Evolutionary conservation across 1,284 basidiomycete species (phyloP).

Genomic region (Malassezia pachydermatis): DNA sequence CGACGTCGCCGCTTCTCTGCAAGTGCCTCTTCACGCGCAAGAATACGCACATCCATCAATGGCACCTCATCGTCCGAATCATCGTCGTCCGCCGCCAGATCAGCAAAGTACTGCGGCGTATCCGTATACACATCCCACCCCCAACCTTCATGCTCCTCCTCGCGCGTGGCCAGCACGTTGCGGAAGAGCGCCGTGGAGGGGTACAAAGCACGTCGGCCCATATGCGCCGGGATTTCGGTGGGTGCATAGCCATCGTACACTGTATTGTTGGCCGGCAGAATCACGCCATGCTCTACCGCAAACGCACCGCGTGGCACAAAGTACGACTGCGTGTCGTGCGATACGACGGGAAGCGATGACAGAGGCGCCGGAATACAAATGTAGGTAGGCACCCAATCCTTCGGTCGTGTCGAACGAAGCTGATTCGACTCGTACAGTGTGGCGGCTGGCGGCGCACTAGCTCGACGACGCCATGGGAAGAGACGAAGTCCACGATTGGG

Average conservation of each 20-base stretch:
- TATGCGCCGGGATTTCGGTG: slow-evolving; percentile 29
- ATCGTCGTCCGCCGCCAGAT: slow-evolving; percentile 14
- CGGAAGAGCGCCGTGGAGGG: slow-evolving; percentile 43
- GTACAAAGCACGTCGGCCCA: slow-evolving; percentile 38
- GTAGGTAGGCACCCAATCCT: background rate
- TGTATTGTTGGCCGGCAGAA: slow-evolving; percentile 7
- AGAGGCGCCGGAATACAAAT: slow-evolving; percentile 11
- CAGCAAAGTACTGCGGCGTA: slow-evolving; percentile 20
- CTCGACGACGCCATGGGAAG: too few species aligned
- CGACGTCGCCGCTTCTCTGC: slow-evolving; percentile 3
- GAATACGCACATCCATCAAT: slow-evolving; percentile 20
- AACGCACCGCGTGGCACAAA: slow-evolving; percentile 12
- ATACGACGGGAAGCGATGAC: background rate
- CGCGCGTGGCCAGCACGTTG: slow-evolving; percentile 41
- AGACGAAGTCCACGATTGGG: too few species aligned
- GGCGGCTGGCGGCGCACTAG: too few species aligned
- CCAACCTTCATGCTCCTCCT: slow-evolving; percentile 45
- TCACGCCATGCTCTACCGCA: slow-evolving; percentile 4
- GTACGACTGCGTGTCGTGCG: background rate
- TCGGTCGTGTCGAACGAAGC: background rate
- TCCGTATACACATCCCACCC: slow-evolving; percentile 37
- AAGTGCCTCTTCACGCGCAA: slow-evolving; percentile 4
- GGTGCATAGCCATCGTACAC: slow-evolving; percentile 16
- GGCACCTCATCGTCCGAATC: slow-evolving; percentile 38
- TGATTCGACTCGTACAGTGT: too few species aligned